Evolutionary conservation across 495 filamentous ascomycete genomes (phyloP).

Genomic region (Neurospora sp.): DNA sequence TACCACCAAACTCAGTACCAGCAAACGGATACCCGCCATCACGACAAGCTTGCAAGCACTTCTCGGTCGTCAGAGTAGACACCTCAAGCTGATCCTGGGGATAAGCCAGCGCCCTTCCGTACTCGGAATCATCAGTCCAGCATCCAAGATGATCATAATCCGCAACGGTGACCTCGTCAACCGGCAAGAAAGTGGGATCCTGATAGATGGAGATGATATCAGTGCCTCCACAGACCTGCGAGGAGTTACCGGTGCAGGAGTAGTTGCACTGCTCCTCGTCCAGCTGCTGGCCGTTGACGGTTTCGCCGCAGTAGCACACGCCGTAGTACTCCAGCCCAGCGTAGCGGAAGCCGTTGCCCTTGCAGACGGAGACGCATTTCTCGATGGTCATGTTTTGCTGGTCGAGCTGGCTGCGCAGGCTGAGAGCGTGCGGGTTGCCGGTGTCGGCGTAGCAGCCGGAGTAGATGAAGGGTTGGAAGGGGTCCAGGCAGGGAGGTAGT

Average conservation of each 20-base stretch:
- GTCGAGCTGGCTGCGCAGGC: conserved; percentile 27
- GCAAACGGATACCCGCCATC: conserved; percentile 38
- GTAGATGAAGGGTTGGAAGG: conserved; percentile 41
- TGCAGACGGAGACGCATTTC: conserved; percentile 42
- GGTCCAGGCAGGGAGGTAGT: conserved; percentile 29
- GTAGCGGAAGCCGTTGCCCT: conserved; percentile 45
- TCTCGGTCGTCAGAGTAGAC: conserved; percentile 30
- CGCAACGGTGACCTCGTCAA: conserved; percentile 25
- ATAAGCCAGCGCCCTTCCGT: conserved; percentile 41
- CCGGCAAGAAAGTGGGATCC: conserved; percentile 41
- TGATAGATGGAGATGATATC: conserved; percentile 38
- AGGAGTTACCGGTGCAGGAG: conserved; percentile 36
- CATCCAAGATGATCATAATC: conserved; percentile 46
- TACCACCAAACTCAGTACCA: conserved; percentile 40
- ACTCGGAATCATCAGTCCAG: conserved; percentile 39
- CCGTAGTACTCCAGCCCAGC: conserved; percentile 47
- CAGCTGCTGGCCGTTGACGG: conserved; percentile 25
- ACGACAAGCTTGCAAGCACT: conserved; percentile 38
- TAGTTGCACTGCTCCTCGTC: conserved; percentile 32
- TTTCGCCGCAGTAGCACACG: conserved; percentile 43
- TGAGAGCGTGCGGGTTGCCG: conserved; percentile 26
- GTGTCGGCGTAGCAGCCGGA: conserved; percentile 40
- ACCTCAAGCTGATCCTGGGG: conserved; percentile 28
- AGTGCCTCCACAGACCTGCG: conserved; percentile 38
- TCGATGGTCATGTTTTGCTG: conserved; percentile 40